phyloP scores from a whole-genome alignment of 306 rosid species.

The Trifolium repens region DNA sequence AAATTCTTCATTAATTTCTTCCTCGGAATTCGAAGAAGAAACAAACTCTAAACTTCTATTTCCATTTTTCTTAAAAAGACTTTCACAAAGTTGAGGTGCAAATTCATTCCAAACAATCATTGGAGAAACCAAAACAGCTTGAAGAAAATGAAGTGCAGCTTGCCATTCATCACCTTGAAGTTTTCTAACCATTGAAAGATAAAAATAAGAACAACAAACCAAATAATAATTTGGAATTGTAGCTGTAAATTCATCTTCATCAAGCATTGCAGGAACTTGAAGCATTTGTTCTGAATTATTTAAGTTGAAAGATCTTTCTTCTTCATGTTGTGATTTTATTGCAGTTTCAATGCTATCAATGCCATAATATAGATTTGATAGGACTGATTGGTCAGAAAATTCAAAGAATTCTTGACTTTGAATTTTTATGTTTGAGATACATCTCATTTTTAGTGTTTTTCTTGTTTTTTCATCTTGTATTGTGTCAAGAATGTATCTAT shows the following conservation, averaged over 20 bases:
- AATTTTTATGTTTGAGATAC: constrained; percentile 53
- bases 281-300: constrained; percentile 76
- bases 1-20: constrained; percentile 46
- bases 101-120: constrained; percentile 61
- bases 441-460: constrained; percentile 53
- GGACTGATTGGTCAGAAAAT: constrained; percentile 68
- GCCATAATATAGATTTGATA: constrained; percentile 75
- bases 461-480: constrained; percentile 54
- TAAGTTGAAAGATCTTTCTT: constrained; percentile 52
- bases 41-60: constrained; percentile 38
- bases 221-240: constrained; percentile 60
- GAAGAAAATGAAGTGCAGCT: constrained; percentile 77
- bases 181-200: constrained; percentile 65
- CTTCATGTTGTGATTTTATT: constrained; percentile 47
- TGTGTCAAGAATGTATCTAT: constrained; percentile 53
- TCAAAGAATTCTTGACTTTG: constrained; percentile 68
- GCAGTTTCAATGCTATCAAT: constrained; percentile 69
- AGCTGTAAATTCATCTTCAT: constrained; percentile 65
- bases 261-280: constrained; percentile 80
- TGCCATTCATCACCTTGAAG: constrained; percentile 82
- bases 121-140: constrained; percentile 75
- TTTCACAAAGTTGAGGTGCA: constrained; percentile 59
- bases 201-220: constrained; percentile 78
- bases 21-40: constrained; percentile 31
- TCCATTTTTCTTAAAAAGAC: constrained; percentile 40